phyloP scores from a whole-genome alignment of 148 eudicot species.

The Bassia scoparia region DNA sequence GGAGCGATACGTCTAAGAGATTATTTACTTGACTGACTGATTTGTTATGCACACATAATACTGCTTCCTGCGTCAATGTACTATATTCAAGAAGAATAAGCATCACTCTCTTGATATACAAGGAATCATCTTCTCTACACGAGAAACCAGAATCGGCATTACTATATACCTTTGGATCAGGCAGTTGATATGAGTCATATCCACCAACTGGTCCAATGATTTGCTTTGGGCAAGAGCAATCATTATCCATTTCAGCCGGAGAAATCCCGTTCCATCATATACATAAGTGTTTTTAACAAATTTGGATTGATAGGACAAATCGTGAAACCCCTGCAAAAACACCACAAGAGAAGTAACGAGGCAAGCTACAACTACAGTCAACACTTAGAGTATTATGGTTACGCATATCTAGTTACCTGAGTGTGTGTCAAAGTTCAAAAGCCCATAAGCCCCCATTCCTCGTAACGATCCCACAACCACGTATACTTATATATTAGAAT shows the following conservation, averaged over 20 bases:
- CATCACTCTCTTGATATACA: not conserved
- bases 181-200: constrained; percentile 88
- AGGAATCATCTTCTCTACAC: not conserved
- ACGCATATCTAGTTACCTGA: constrained; percentile 49
- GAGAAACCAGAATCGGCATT: constrained; percentile 24
- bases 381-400: not conserved
- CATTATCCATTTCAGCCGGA: constrained; percentile 83
- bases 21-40: not conserved
- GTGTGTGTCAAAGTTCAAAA: constrained; percentile 85
- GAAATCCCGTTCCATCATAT: constrained; percentile 80
- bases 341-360: constrained; percentile 6
- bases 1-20: not conserved
- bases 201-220: constrained; percentile 97
- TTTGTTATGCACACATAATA: not conserved
- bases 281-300: constrained; percentile 85
- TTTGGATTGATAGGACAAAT: constrained; percentile 94
- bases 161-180: constrained; percentile 98
- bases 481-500: constrained; percentile 81
- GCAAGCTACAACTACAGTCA: constrained; percentile 8
- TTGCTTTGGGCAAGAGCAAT: constrained; percentile 93
- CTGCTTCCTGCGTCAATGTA: not conserved
- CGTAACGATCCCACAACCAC: constrained; percentile 99
- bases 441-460: constrained; percentile 98
- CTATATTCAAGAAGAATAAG: not conserved
- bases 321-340: constrained; percentile 70